Evolutionary conservation across 2,329 filamentous ascomycete genomes (phyloP).

Genomic region (Cladobotryum mycophilum): DNA sequence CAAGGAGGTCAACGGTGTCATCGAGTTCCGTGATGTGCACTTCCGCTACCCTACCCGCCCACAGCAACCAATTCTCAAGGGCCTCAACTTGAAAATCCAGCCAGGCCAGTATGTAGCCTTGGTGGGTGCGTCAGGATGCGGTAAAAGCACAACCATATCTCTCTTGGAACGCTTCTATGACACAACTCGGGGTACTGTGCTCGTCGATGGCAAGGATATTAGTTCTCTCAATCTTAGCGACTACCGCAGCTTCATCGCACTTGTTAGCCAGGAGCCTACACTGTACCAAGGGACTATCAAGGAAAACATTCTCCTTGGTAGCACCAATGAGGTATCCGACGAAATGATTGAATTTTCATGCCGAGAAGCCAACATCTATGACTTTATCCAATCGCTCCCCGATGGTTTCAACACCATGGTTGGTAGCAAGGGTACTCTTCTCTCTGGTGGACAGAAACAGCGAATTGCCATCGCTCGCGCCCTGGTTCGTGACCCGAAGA

Average conservation of each 20-base stretch:
- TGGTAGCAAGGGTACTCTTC: slow-evolving; percentile 75
- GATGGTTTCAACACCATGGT: slow-evolving; percentile 82
- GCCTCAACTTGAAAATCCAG: slow-evolving; percentile 65
- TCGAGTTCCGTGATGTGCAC: slow-evolving; percentile 89
- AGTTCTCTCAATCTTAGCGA: slow-evolving; percentile 74
- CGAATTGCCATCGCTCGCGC: slow-evolving; percentile 89
- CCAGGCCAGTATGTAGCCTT: slow-evolving; percentile 81
- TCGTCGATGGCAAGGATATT: slow-evolving; percentile 78
- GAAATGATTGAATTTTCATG: slow-evolving; percentile 70
- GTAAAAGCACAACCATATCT: slow-evolving; percentile 89
- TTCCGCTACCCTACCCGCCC: slow-evolving; percentile 90
- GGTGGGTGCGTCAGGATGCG: slow-evolving; percentile 88
- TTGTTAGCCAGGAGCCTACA: slow-evolving; percentile 91
- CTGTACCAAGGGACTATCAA: slow-evolving; percentile 86
- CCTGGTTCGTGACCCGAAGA: slow-evolving; percentile 80
- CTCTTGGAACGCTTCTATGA: slow-evolving; percentile 94
- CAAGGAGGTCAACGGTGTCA: slow-evolving; percentile 60
- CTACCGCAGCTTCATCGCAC: slow-evolving; percentile 74
- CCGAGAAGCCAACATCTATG: slow-evolving; percentile 85
- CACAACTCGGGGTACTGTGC: slow-evolving; percentile 72
- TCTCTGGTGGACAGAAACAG: slow-evolving; percentile 91
- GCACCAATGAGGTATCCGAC: slow-evolving; percentile 61
- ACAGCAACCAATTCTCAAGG: slow-evolving; percentile 82
- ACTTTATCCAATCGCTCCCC: slow-evolving; percentile 79
- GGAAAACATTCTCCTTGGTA: slow-evolving; percentile 83